phyloP scores from a whole-genome alignment of 2,329 filamentous ascomycete species.

The Colletotrichum phormii region DNA sequence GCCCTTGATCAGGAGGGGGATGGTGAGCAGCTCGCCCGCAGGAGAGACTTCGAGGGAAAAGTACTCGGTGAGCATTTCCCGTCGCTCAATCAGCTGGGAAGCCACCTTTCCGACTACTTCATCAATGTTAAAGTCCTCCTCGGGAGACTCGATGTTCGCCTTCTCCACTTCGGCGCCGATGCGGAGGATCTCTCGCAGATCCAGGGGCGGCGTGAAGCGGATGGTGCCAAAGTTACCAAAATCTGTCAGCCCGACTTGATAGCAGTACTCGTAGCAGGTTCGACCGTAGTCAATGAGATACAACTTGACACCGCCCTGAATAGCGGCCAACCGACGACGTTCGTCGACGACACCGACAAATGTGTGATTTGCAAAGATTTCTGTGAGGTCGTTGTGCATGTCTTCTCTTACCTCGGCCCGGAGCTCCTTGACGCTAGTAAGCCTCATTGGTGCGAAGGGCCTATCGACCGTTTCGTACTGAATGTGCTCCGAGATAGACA shows the following conservation, averaged over 20 bases:
- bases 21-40: slow-evolving; percentile 78
- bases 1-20: slow-evolving; percentile 88
- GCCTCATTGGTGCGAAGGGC: slow-evolving; percentile 75
- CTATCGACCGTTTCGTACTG: slow-evolving; percentile 81
- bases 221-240: slow-evolving; percentile 95
- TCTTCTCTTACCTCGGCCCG: slow-evolving; percentile 82
- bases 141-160: slow-evolving; percentile 50
- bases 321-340: slow-evolving; percentile 85
- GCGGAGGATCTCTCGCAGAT: slow-evolving; percentile 75
- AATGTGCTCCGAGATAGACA: slow-evolving; percentile 59
- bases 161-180: slow-evolving; percentile 81
- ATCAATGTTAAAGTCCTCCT: slow-evolving; percentile 73
- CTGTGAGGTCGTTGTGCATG: slow-evolving; percentile 87
- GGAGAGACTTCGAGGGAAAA: slow-evolving; percentile 87
- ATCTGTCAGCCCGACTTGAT: slow-evolving; percentile 93
- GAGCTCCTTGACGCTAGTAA: slow-evolving; percentile 88
- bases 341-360: slow-evolving; percentile 96
- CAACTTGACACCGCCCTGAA: slow-evolving; percentile 92
- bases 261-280: slow-evolving; percentile 89
- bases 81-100: slow-evolving; percentile 76
- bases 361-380: slow-evolving; percentile 87
- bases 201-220: slow-evolving; percentile 80
- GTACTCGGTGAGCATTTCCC: slow-evolving; percentile 92
- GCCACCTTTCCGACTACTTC: slow-evolving; percentile 75
- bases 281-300: slow-evolving; percentile 95